These are phyloP conservation scores for Stagonosporopsis rhizophila DNA, from an alignment of 2,329 filamentous ascomycete genomes.

Conservation along the genomic window DNA sequence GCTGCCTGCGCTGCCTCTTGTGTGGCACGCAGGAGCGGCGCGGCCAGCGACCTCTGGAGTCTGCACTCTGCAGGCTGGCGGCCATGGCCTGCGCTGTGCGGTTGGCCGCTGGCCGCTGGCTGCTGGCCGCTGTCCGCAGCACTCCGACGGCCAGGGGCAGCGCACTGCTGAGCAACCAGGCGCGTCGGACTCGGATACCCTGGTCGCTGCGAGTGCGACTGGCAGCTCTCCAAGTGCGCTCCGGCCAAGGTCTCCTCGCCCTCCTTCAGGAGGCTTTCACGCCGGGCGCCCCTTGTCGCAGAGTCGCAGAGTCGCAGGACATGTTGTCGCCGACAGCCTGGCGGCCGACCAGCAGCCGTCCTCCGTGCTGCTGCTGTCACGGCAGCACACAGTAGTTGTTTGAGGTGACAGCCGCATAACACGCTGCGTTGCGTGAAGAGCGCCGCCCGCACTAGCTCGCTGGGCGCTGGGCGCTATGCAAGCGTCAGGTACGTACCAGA, in stretches of 20 bases:
- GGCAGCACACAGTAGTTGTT: slow-evolving; percentile 24
- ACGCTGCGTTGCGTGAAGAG: slow-evolving; percentile 35
- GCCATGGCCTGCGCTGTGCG: slow-evolving; percentile 3
- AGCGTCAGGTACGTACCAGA: slow-evolving; percentile 23
- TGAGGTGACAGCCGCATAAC: slow-evolving; percentile 36
- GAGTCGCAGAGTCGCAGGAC: slow-evolving; percentile 16
- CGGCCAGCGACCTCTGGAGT: not conserved
- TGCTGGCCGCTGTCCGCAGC: slow-evolving; percentile 7
- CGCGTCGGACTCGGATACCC: slow-evolving; percentile 16
- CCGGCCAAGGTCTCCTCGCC: slow-evolving; percentile 4
- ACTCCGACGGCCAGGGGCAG: slow-evolving; percentile 16
- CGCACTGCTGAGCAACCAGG: slow-evolving; percentile 11
- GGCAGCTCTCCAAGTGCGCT: slow-evolving; percentile 25
- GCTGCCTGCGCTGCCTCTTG: not conserved
- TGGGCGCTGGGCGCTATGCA: slow-evolving; percentile 18
- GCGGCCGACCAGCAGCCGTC: slow-evolving; percentile 11
- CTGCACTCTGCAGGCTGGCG: not conserved
- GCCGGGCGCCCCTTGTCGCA: slow-evolving; percentile 28
- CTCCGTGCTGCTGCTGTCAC: slow-evolving; percentile 4
- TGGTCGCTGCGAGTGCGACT: slow-evolving; percentile 11
- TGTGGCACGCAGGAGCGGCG: slow-evolving; percentile 1
- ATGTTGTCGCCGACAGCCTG: slow-evolving; percentile 27
- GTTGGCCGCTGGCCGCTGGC: not conserved
- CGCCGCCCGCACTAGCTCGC: slow-evolving; percentile 14
- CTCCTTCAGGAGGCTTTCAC: slow-evolving; percentile 30